phyloP scores from a whole-genome alignment of 1,284 basidiomycete species.

The Puccinia horiana region DNA sequence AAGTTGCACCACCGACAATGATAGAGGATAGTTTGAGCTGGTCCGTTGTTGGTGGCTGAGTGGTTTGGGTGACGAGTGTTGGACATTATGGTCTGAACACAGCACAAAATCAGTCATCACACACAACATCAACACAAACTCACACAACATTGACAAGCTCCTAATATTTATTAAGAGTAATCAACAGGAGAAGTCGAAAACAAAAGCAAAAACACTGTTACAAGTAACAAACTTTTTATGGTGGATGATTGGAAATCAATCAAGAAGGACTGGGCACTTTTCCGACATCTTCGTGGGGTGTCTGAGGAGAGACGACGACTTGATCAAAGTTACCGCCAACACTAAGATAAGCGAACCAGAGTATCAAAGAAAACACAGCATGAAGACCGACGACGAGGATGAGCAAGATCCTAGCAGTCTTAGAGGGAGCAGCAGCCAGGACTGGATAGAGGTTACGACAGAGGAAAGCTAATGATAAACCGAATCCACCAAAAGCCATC shows the following conservation, averaged over 20 bases:
- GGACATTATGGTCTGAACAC: no score
- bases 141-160: no score
- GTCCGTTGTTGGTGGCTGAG: neutral
- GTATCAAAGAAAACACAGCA: constrained; percentile 52
- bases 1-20: constrained; percentile 70
- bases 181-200: no score
- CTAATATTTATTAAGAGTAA: no score
- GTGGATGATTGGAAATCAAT: no score
- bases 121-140: no score
- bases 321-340: constrained; percentile 51
- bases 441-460: constrained; percentile 82
- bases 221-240: no score
- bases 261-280: constrained; percentile 35
- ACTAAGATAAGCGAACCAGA: constrained; percentile 55
- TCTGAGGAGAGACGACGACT: constrained; percentile 11
- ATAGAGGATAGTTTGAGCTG: constrained; percentile 63
- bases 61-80: no score
- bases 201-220: no score
- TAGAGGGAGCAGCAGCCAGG: constrained; percentile 76
- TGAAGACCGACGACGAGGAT: constrained; percentile 59
- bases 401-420: constrained; percentile 76
- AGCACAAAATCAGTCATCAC: no score
- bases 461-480: constrained; percentile 78
- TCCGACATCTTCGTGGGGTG: constrained; percentile 26
- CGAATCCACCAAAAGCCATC: constrained; percentile 64